phyloP scores from a whole-genome alignment of 345 rosid genomes.

The Balakata baccata region DNA sequence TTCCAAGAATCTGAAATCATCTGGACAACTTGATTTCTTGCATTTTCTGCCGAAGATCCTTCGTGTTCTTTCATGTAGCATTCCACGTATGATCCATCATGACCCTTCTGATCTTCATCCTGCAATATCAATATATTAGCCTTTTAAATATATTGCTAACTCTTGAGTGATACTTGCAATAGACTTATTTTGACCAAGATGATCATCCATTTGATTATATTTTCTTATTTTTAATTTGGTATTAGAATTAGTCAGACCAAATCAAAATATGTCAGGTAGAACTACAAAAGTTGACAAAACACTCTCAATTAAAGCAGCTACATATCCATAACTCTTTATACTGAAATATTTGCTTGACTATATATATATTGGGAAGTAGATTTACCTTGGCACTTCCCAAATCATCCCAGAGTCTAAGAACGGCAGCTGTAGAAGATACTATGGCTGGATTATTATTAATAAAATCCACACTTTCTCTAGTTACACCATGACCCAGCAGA shows the following conservation, averaged over 20 bases:
- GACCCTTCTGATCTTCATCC: slow-evolving; percentile 55
- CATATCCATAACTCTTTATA: background rate
- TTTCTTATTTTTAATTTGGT: no score
- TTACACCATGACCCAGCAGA: slow-evolving; percentile 41
- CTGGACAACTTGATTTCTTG: slow-evolving; percentile 24
- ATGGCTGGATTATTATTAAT: slow-evolving; percentile 36
- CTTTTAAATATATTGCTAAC: no score
- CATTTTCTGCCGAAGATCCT: slow-evolving; percentile 31
- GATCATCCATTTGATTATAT: no score
- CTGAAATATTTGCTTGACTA: no score
- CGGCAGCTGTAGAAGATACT: slow-evolving; percentile 38
- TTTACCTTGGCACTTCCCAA: slow-evolving; percentile 56
- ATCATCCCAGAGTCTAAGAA: slow-evolving; percentile 50
- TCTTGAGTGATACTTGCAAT: no score
- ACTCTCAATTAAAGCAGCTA: no score
- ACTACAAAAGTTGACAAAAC: no score
- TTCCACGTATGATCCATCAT: slow-evolving; percentile 58
- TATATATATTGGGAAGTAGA: background rate
- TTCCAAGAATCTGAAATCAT: slow-evolving; percentile 60
- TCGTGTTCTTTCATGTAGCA: slow-evolving; percentile 46
- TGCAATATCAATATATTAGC: slow-evolving; percentile 1
- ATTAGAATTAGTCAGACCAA: no score
- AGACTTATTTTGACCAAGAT: no score
- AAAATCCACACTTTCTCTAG: slow-evolving; percentile 27
- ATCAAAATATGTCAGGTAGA: no score